phyloP scores from a whole-genome alignment of 176 grass and related monocot genomes.

The Raddia guianensis region DNA sequence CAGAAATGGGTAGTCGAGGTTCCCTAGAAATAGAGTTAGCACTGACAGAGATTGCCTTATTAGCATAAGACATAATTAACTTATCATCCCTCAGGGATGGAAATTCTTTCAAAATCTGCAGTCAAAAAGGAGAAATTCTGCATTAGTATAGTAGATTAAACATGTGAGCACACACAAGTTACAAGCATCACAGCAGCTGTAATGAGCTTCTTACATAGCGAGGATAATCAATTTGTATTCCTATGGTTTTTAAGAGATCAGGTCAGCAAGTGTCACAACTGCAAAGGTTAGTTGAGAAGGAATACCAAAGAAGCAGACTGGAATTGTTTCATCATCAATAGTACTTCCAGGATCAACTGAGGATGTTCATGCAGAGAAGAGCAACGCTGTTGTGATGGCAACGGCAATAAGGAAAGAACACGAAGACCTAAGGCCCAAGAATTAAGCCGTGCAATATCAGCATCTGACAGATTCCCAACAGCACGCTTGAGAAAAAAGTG shows the following conservation, averaged over 20 bases:
- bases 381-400: conserved; percentile 92
- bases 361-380: conserved; percentile 96
- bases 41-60: conserved; percentile 82
- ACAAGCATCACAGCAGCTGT: conserved; percentile 16
- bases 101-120: conserved; percentile 96
- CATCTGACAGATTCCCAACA: conserved; percentile 76
- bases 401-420: conserved; percentile 87
- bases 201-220: background rate
- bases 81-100: conserved; percentile 87
- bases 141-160: conserved; percentile 38
- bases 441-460: conserved; percentile 79
- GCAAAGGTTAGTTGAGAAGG: conserved; percentile 34
- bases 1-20: conserved; percentile 60
- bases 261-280: background rate
- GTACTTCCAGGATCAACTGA: conserved; percentile 93
- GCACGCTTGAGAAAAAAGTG: conserved; percentile 98
- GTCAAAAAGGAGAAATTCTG: conserved; percentile 37
- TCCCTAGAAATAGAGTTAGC: conserved; percentile 65
- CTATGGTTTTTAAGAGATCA: conserved; percentile 23
- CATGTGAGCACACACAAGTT: conserved; percentile 7
- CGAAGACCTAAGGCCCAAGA: conserved; percentile 93
- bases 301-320: conserved; percentile 92
- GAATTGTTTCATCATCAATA: conserved; percentile 99
- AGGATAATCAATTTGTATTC: conserved; percentile 8
- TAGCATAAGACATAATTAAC: conserved; percentile 79